Percentiles rank a stretch among this genome's conserved stretches.
These are phyloP conservation scores for Eremothecium gossypii DNA, from an alignment of 1,139 yeast genomes.

Conservation along the genomic window DNA sequence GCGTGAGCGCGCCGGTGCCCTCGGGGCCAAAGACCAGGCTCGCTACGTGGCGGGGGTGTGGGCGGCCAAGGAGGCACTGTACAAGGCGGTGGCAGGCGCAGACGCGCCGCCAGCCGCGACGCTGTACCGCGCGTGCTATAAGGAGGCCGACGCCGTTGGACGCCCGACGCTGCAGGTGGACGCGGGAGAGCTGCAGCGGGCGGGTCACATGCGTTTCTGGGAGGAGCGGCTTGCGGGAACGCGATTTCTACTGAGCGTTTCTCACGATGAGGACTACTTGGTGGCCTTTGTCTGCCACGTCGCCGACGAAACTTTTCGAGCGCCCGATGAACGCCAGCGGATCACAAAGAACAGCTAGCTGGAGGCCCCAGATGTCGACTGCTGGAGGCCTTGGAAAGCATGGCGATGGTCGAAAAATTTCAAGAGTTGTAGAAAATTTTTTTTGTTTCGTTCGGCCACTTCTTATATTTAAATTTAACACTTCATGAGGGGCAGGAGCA, in stretches of 20 bases:
- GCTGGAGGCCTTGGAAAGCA: too few species aligned
- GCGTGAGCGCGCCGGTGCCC: too few species aligned
- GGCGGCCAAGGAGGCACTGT: constrained; percentile 27
- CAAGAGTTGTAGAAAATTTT: background rate
- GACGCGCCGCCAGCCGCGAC: constrained; percentile 24
- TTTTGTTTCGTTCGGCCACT: constrained; percentile 1
- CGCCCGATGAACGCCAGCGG: background rate
- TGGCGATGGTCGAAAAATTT: too few species aligned
- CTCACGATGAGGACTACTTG: constrained; percentile 27
- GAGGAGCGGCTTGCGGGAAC: constrained; percentile 9
- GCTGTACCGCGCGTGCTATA: constrained; percentile 21
- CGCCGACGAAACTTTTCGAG: background rate
- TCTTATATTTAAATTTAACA: too few species aligned
- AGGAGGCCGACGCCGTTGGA: constrained; percentile 12
- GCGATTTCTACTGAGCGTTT: constrained; percentile 18
- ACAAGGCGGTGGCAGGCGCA: constrained; percentile 18
- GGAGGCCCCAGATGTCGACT: background rate
- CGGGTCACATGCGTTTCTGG: constrained; percentile 2
- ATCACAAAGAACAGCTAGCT: background rate
- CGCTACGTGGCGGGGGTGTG: constrained; percentile 26
- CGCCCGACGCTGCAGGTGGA: constrained; percentile 17
- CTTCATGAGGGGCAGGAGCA: too few species aligned
- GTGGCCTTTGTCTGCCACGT: constrained; percentile 13
- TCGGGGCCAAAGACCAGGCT: background rate
- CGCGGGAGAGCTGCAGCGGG: background rate